Conservation (phyloP, 1,139 yeast species). For the Fermentozyma sake region DNA sequence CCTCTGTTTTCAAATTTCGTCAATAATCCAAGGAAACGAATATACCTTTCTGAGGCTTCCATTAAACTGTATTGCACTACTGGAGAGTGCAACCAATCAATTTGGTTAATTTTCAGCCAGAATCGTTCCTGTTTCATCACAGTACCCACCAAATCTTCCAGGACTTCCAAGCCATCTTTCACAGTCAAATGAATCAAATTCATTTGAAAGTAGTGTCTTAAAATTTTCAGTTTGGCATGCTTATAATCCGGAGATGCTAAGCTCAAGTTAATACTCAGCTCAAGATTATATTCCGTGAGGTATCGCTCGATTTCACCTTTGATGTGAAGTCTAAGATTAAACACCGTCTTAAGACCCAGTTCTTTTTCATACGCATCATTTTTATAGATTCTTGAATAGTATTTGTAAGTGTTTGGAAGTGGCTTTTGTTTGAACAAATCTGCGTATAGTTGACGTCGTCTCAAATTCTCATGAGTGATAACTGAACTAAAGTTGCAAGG, state of each 20-base stretch:
- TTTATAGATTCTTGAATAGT: conserved; percentile 9
- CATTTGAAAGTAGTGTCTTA: conserved; percentile 14
- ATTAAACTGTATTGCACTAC: conserved; percentile 14
- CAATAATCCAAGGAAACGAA: conserved; percentile 21
- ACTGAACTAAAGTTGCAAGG: conserved; percentile 3
- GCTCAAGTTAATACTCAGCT: too few relatives aligned
- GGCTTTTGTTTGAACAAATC: conserved; percentile 11
- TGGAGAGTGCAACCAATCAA: conserved; percentile 27
- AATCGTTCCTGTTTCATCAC: conserved; percentile 29
- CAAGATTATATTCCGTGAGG: too few relatives aligned
- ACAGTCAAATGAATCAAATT: conserved; percentile 19
- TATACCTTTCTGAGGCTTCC: conserved; percentile 21
- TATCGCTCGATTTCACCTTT: too few relatives aligned
- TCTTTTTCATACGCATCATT: too few relatives aligned
- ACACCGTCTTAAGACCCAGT: too few relatives aligned
- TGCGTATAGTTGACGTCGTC: conserved; percentile 20
- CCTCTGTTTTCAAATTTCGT: conserved; percentile 7
- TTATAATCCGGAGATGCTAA: too few relatives aligned
- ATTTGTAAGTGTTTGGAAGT: conserved; percentile 12
- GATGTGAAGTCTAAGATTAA: too few relatives aligned
- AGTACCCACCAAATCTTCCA: conserved; percentile 29
- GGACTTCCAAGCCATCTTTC: conserved; percentile 12
- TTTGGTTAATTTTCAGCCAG: conserved; percentile 23
- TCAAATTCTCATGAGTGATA: conserved; percentile 17
- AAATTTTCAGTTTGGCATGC: conserved; percentile 4